A percentile compares a stretch with the other conserved stretches of the same genome.
Evolutionary conservation across 129 eudicot genomes (phyloP).

Genomic region (Apium graveolens): DNA sequence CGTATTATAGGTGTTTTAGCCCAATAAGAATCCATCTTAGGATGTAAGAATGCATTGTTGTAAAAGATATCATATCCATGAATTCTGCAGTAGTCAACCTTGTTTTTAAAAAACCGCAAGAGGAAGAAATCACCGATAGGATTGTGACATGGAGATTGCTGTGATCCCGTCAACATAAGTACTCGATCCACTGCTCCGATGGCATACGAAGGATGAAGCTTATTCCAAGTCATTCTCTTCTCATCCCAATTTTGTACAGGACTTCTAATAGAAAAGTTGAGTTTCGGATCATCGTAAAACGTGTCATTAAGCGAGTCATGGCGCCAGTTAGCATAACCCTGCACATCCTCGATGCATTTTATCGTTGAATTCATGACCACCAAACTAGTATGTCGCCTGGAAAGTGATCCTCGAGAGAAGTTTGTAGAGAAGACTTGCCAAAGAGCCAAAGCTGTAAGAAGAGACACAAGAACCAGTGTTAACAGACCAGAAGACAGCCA

Average conservation of each 20-base stretch:
- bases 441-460: no score
- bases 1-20: slow-evolving; percentile 33
- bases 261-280: no score
- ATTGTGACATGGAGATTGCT: neutral
- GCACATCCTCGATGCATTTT: no score
- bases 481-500: neutral
- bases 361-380: no score
- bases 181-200: no score
- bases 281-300: no score
- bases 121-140: neutral
- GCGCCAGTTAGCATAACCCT: no score
- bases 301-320: no score
- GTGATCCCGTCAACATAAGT: neutral
- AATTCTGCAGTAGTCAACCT: slow-evolving; percentile 21
- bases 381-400: no score
- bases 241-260: neutral
- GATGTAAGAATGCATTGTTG: slow-evolving; percentile 36
- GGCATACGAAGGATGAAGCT: neutral
- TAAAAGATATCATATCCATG: slow-evolving; percentile 49
- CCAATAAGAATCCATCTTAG: slow-evolving; percentile 34
- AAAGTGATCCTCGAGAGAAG: no score
- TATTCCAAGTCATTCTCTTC: neutral
- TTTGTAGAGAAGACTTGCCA: no score
- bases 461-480: neutral
- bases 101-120: no score